Base-by-base conservation (phyloP, 345 rosid species). In the Gossypium arboreum region DNA sequence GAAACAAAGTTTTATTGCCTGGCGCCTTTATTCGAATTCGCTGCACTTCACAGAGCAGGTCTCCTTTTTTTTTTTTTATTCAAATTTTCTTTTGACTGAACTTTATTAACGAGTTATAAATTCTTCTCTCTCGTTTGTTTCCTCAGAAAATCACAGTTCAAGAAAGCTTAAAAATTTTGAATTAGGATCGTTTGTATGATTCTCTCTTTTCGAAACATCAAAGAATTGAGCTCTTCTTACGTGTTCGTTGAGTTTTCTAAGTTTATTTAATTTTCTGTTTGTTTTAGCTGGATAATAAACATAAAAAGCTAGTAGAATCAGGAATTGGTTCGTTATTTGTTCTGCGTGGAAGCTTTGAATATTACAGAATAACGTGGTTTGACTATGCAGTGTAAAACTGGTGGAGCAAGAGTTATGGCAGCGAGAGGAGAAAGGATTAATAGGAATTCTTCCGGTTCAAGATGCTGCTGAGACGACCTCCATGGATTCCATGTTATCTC, bases 321-420 rank as follows among this genome's bases (percentile, higher is more conserved):
- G 12, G 70, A 24, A 34, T 72, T 75, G 52, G 16, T 65, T 66
- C 59, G 45, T 81, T 76, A 39, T 67, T 75, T 77, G n/a, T 22
- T 48, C 9, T 73, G 66, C 45, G 47, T 76, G 9, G 2, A 55
- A 51, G n/a, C 34, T 27, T 34, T 25, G 76, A 15, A 71, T 79
- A 16, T 43, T 73, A 24, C 44, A 29, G 54, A 61, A n/a, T 50
- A 44, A 17, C 3, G 17, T 50, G 57, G 8, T 72, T 64, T 60
- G 66, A 17, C 24, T 6, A 17, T 80, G 74, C 56, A 94, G 98
- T 78, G 98, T 92, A 74, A 88, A 93, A 82, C 81, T 95, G 82
- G 97, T 95, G 86, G 99, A 93, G 87, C 99, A 93, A 83, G 99
- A 95, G 80, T 85, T 95, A 57, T 95, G 99, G 99, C 99, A 95